Percentiles rank a stretch among this genome's conserved stretches.
Evolutionary conservation across 805 yeast species (phyloP).

Genomic region (Yarrowia porcina): DNA sequence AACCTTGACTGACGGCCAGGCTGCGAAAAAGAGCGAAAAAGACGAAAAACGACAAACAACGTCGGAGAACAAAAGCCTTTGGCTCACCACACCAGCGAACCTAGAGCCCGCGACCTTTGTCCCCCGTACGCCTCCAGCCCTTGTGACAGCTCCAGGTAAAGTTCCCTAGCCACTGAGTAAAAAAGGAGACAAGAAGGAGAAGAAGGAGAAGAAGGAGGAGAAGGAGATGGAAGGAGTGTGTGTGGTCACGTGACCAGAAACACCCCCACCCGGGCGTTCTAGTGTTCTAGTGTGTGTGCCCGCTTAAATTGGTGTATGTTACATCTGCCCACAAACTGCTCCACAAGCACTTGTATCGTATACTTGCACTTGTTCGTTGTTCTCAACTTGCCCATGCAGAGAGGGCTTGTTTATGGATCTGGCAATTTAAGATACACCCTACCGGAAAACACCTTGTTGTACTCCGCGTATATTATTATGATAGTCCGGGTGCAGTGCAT

Average conservation of each 20-base stretch:
- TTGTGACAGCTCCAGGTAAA: slow-evolving; percentile 7
- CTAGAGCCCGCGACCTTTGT: neutral
- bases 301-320: too few species aligned
- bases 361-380: too few species aligned
- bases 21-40: neutral
- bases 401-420: slow-evolving; percentile 3
- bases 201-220: too few species aligned
- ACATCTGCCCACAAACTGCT: too few species aligned
- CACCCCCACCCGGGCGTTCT: too few species aligned
- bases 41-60: neutral
- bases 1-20: neutral
- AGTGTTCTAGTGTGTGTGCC: too few species aligned
- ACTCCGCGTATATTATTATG: neutral
- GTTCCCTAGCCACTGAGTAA: slow-evolving; percentile 9
- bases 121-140: neutral
- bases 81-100: neutral
- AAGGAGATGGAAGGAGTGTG: too few species aligned
- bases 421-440: neutral
- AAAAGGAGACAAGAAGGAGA: too few species aligned
- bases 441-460: neutral
- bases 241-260: too few species aligned
- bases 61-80: neutral
- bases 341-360: too few species aligned
- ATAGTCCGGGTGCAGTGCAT: neutral
- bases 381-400: too few species aligned